Base-by-base conservation (phyloP, 441 rosid species). In the Geranium incanum region DNA sequence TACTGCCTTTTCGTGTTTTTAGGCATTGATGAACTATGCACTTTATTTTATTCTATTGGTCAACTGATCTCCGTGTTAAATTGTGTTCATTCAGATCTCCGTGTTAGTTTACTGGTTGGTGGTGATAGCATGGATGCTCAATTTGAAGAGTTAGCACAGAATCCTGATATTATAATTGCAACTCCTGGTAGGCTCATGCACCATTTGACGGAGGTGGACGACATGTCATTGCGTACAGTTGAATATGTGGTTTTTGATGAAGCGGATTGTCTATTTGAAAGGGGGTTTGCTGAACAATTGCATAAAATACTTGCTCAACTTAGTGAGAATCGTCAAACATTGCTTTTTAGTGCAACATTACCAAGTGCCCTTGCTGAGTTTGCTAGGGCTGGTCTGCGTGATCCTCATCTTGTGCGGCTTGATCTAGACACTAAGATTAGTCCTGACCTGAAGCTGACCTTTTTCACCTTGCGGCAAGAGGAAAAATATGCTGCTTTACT, bases 131-230 rank as follows among this genome's bases (percentile, higher is more conserved):
- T 95, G 97, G 90, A 92, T 77, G 86, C 74, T 66, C 97, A 95
- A 81, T 95, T 95, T 77, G 96, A 89, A 74, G 99, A 95, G 74
- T 80, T 95, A 70, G 90, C 97, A 16, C 92, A 88, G 74, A 88
- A 84, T 68, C 99, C 97, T 0, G 97, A 94, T 85, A 84, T 92
- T 45, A 86, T 94, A 55, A 94, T 94, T 78, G 97, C 97, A 36
- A 89, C 97, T 8, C 99, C 99, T 28, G 97, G 99, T 70, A 85
- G 99, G 75, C 83, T 95, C n/a, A 88, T 95, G 97, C 97, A 92
- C 81, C 97, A 86, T 80, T 83, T 95, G 63, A 75, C 90, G 3
- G 99, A 95, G 84, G 91, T 95, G 19, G 98, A 95, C 70, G 96
- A 92, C 70, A 95, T 90, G 95, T 77, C 97, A 0, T 83, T 95